Base-by-base conservation (phyloP, 441 rosid genomes). In the Eruca vesicaria region DNA sequence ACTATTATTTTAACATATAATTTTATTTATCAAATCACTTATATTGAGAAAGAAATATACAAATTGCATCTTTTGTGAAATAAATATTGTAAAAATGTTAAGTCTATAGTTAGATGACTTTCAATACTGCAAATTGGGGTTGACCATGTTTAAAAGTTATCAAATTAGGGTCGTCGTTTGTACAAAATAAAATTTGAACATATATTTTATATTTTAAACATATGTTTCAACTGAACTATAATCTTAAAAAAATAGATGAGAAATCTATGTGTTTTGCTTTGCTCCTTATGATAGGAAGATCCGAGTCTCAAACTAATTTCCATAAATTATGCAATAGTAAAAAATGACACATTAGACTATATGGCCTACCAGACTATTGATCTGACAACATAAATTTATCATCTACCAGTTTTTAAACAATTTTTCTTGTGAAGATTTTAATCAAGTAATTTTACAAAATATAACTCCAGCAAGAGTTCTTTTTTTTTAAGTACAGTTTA, bases 31-130 rank as follows among this genome's bases (percentile, higher is more conserved):
- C n/a, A n/a, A n/a, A n/a, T n/a, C n/a, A n/a, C n/a, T n/a, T n/a
- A n/a, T n/a, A n/a, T n/a, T n/a, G n/a, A n/a, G n/a, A n/a, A n/a
- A n/a, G n/a, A n/a, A n/a, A n/a, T n/a, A n/a, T n/a, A n/a, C 68
- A 77, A 48, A 71, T 77, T 59, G 66, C 29, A 77, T 48, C 48
- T 65, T 77, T 66, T 71, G 28, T 52, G 26, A 65, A 23, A 33
- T 33, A 65, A 15, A 65, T 65, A 48, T 43, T 55, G 21, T 5
- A 4, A 3, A 57, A 16, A 70, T 64, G 7, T 43, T 28, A 71
- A 53, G 66, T 43, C 60, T 55, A 50, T 63, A 15, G 26, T 60
- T 63, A 55, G 7, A 63, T 56, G 66, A 20, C 35, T 69, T 63
- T 15, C 15, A 3, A 57, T 26, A 16, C 33, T 41, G 23, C 52